These are phyloP conservation scores for Vishniacozyma victoriae DNA, from an alignment of 768 basidiomycete genomes.

Conservation along the genomic window DNA sequence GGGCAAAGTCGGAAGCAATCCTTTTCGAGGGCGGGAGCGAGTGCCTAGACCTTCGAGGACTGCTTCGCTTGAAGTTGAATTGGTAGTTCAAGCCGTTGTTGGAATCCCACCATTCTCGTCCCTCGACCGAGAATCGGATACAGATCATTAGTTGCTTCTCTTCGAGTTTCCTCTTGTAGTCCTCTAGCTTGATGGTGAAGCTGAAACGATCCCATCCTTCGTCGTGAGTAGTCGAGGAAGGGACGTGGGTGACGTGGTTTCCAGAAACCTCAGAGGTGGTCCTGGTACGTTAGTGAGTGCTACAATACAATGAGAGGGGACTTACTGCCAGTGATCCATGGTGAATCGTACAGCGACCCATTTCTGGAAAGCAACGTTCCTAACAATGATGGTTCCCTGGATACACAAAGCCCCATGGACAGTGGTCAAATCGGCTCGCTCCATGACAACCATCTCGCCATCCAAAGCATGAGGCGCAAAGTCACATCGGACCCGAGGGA, in stretches of 20 bases:
- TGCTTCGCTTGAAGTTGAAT: conserved; percentile 42
- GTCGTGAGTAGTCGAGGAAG: conserved; percentile 38
- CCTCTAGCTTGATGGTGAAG: conserved; percentile 47
- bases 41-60: conserved; percentile 1
- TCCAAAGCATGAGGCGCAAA: conserved; percentile 35
- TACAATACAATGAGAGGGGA: neutral
- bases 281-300: conserved; percentile 19
- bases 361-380: conserved; percentile 82
- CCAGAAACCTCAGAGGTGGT: conserved; percentile 45
- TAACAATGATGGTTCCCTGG: conserved; percentile 66
- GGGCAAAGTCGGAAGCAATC: neutral
- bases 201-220: conserved; percentile 48
- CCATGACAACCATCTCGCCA: conserved; percentile 48
- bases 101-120: conserved; percentile 46
- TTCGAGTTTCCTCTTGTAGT: conserved; percentile 43
- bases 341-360: conserved; percentile 85
- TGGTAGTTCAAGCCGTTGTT: conserved; percentile 44
- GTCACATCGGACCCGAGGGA: conserved; percentile 39
- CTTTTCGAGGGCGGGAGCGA: neutral
- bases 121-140: conserved; percentile 43
- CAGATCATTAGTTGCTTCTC: conserved; percentile 44
- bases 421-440: conserved; percentile 46
- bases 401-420: conserved; percentile 51
- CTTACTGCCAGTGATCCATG: conserved; percentile 78
- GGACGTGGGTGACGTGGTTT: conserved; percentile 41